A percentile compares a stretch with the other conserved stretches of the same genome.
These are phyloP conservation scores for Amanita brunnescens DNA, from an alignment of 768 basidiomycete genomes.

Conservation along the genomic window DNA sequence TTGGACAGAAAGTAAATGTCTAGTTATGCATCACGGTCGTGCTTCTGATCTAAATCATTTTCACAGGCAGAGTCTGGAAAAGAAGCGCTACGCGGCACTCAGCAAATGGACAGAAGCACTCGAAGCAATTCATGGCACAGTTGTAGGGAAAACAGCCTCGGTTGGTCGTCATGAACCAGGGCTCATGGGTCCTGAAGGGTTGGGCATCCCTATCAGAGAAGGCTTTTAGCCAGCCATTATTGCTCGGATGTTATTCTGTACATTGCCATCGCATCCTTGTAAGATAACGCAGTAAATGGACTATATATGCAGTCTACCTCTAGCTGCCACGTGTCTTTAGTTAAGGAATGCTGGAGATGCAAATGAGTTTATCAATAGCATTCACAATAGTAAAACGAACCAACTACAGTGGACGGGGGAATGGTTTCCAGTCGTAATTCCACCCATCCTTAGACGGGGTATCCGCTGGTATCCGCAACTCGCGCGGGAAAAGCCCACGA, in stretches of 20 bases:
- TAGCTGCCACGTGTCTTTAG: background rate
- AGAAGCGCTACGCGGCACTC: constrained; percentile 75
- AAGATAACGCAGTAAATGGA: background rate
- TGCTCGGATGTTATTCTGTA: constrained; percentile 17
- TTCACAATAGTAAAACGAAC: constrained; percentile 8
- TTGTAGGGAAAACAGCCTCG: constrained; percentile 62
- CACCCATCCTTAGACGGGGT: constrained; percentile 76
- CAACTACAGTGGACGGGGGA: constrained; percentile 40
- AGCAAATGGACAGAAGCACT: constrained; percentile 80
- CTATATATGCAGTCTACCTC: background rate
- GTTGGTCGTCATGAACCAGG: constrained; percentile 29
- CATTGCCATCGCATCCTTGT: background rate
- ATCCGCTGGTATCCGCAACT: constrained; percentile 78
- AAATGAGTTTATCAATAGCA: background rate
- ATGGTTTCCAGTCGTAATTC: constrained; percentile 80
- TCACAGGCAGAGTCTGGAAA: constrained; percentile 81
- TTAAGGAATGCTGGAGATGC: no score
- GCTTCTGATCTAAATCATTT: background rate
- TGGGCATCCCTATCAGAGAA: constrained; percentile 18
- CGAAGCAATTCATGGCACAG: constrained; percentile 64
- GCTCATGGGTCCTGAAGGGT: constrained; percentile 24
- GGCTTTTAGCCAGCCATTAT: constrained; percentile 21
- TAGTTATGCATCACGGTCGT: constrained; percentile 1
- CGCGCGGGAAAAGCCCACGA: constrained; percentile 80
- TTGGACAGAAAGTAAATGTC: constrained; percentile 69